Evolutionary conservation across 1,139 yeast species (phyloP), one percentile per base, ranked within the genome.

Genomic region (Debaryomyces subglobosus): DNA sequence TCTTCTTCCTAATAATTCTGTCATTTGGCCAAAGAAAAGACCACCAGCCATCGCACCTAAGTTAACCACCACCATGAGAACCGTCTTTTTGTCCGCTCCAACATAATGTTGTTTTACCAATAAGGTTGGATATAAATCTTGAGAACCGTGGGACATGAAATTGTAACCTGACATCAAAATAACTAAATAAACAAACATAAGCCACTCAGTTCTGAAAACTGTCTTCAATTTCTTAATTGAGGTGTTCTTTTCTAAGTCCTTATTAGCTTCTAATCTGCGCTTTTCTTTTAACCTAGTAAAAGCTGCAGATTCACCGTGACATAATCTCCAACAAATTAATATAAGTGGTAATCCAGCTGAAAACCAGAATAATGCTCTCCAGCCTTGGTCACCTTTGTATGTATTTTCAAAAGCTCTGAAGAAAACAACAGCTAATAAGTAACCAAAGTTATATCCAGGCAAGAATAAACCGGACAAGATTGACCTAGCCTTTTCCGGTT

Each of bases 301-400:
- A 46, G 67, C 58, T 45, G 66, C 64, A 2, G 75, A 67, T 59
- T 72, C 77, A 1, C 75, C 74, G 42, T 61, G 58, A 42, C 58
- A 60, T 24, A 58, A 53, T 53, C 76, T 63, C 73, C 74, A 70
- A 16, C 60, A 48, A 24, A 71, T 61, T 43, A 72, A 63, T 24
- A 72, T 47, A 3, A 69, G 64, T 8, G 75, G 72, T 16, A 68
- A 65, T 23, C 92, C 88, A 23, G 94, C 84, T 45, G 88, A 82
- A 59, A 89, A 86, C 91, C 95, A 88, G 65, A 84, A 86, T 54
- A 88, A 72, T 1, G 90, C 79, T 61, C 95, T 78, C 96, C 96
- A 89, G 0, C 81, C 77, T 56, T 48, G 36, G 12, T 21, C 39
- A 1, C 34, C 41, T 81, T 78, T 48, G 85, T 48, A 82, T 21